These are phyloP conservation scores for Chaetomium cochliodes DNA, from an alignment of 495 filamentous ascomycete species.

Conservation along the genomic window DNA sequence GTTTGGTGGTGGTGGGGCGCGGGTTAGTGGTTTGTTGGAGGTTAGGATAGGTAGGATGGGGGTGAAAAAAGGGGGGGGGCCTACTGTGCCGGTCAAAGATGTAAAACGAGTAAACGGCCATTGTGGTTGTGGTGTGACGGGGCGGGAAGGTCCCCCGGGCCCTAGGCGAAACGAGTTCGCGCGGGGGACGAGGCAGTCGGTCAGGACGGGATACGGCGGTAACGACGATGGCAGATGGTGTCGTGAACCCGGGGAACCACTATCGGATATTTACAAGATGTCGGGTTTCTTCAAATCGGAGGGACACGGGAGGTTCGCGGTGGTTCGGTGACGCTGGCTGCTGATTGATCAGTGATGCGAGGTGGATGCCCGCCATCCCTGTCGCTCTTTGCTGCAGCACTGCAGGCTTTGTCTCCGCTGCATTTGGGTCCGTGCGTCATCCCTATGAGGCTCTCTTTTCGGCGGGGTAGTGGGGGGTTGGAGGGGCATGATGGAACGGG, in stretches of 20 bases:
- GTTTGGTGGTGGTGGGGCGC: neutral
- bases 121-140: conserved; percentile 36
- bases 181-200: conserved; percentile 15
- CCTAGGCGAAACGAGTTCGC: conserved; percentile 21
- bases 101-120: conserved; percentile 97
- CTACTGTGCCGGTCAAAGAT: conserved; percentile 98
- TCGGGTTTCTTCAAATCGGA: conserved; percentile 18
- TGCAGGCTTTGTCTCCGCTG: neutral
- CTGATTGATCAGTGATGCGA: conserved; percentile 18
- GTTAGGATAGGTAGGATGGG: neutral
- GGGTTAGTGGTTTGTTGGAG: conserved; percentile 20
- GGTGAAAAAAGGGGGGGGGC: neutral
- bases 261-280: neutral
- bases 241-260: neutral
- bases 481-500: conserved; percentile 1
- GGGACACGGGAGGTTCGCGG: neutral
- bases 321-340: neutral
- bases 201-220: neutral
- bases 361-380: neutral
- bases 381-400: neutral
- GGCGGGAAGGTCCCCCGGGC: conserved; percentile 15
- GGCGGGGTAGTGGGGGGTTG: conserved; percentile 9
- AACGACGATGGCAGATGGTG: neutral
- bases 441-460: neutral
- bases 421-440: neutral